Evolutionary conservation across 2,329 filamentous ascomycete genomes (phyloP).

Genomic region (Paecilomyces sp.): DNA sequence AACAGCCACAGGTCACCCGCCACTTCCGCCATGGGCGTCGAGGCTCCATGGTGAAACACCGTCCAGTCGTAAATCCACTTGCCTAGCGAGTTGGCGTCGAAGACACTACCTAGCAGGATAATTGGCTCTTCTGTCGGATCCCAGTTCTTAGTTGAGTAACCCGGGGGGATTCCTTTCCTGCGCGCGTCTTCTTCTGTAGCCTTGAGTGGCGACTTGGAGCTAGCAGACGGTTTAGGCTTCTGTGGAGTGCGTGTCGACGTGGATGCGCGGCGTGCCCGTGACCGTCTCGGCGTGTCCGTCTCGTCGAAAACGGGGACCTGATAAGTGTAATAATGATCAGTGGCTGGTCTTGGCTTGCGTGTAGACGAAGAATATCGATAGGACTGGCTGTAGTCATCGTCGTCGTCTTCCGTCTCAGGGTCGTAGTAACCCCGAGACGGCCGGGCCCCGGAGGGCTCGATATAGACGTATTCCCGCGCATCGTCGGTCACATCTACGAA

Average conservation of each 20-base stretch:
- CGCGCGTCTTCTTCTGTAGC: slow-evolving; percentile 61
- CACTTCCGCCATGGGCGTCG: slow-evolving; percentile 78
- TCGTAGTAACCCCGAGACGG: slow-evolving; percentile 14
- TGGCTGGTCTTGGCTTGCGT: slow-evolving; percentile 35
- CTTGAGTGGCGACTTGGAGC: slow-evolving; percentile 35
- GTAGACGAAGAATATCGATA: slow-evolving; percentile 25
- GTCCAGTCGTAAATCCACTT: slow-evolving; percentile 99
- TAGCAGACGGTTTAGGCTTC: slow-evolving; percentile 32
- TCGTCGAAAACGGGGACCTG: slow-evolving; percentile 53
- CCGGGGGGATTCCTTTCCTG: slow-evolving; percentile 65
- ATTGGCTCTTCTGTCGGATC: slow-evolving; percentile 92
- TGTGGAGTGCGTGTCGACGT: slow-evolving; percentile 41
- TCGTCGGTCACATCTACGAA: slow-evolving; percentile 51
- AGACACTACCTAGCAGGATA: slow-evolving; percentile 87
- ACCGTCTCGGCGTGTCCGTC: slow-evolving; percentile 39
- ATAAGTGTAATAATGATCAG: slow-evolving; percentile 47
- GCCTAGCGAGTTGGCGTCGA: slow-evolving; percentile 92
- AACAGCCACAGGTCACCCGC: slow-evolving; percentile 93
- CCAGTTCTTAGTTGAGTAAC: slow-evolving; percentile 98
- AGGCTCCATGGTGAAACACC: slow-evolving; percentile 76
- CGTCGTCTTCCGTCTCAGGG: slow-evolving; percentile 12
- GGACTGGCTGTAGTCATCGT: slow-evolving; percentile 13
- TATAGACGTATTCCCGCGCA: slow-evolving; percentile 41
- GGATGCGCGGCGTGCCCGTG: slow-evolving; percentile 48
- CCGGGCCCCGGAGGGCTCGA: slow-evolving; percentile 37